These are phyloP conservation scores for Kwoniella heveanensis DNA, from an alignment of 768 basidiomycete species.

Conservation along the genomic window DNA sequence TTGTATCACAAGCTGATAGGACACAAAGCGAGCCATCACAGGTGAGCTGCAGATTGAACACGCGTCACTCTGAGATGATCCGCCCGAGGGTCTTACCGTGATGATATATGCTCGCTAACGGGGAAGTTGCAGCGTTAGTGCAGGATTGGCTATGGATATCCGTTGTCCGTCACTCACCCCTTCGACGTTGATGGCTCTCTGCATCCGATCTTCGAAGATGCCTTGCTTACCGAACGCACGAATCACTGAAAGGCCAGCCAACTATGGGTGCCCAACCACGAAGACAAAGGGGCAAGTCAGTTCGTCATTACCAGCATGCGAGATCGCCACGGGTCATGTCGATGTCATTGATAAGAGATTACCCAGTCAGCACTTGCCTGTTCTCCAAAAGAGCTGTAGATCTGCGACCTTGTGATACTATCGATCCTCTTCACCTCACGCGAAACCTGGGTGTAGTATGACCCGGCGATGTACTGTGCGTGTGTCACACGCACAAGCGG, in stretches of 20 bases:
- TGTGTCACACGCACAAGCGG: slow-evolving; percentile 4
- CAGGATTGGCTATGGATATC: no score
- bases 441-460: slow-evolving; percentile 37
- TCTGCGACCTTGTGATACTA: slow-evolving; percentile 31
- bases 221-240: slow-evolving; percentile 35
- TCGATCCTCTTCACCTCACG: slow-evolving; percentile 48
- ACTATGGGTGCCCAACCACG: no score
- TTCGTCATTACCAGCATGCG: no score
- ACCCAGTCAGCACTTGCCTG: slow-evolving; percentile 33
- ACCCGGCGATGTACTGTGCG: slow-evolving; percentile 16
- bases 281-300: no score
- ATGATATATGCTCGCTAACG: neutral
- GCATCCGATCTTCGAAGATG: slow-evolving; percentile 31
- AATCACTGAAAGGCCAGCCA: slow-evolving; percentile 40
- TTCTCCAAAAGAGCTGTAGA: slow-evolving; percentile 43
- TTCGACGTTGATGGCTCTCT: slow-evolving; percentile 32
- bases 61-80: no score
- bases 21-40: no score
- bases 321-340: no score
- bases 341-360: no score
- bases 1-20: slow-evolving; percentile 53
- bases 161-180: slow-evolving; percentile 34
- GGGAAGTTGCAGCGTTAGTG: no score
- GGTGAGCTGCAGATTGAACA: neutral
- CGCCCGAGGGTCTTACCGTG: neutral